These are phyloP conservation scores for Boletus semigastroideus DNA, from an alignment of 1,284 basidiomycete genomes.

Conservation along the genomic window DNA sequence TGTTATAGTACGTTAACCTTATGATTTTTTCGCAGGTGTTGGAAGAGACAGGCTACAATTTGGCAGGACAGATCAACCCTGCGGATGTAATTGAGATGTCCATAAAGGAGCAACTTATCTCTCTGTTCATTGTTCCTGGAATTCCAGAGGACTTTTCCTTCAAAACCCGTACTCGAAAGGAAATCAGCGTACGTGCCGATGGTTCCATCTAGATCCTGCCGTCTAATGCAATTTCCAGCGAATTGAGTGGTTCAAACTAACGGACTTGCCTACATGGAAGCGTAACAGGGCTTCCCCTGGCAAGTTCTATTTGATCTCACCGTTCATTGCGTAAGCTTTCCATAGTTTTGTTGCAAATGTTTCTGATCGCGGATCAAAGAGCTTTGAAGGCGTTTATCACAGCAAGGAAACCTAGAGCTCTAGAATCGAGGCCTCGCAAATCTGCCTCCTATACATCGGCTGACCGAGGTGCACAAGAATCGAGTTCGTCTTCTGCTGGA, in stretches of 20 bases:
- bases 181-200: slow-evolving; percentile 84
- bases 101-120: slow-evolving; percentile 88
- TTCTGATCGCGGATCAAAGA: slow-evolving; percentile 37
- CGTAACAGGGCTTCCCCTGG: slow-evolving; percentile 70
- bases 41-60: slow-evolving; percentile 93
- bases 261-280: slow-evolving; percentile 93
- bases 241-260: slow-evolving; percentile 94
- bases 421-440: slow-evolving; percentile 35
- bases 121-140: slow-evolving; percentile 88
- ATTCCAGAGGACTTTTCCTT: slow-evolving; percentile 91
- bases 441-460: slow-evolving; percentile 19
- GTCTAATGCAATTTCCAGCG: slow-evolving; percentile 52
- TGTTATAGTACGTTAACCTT: slow-evolving; percentile 3
- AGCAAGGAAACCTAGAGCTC: slow-evolving; percentile 46
- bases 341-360: slow-evolving; percentile 6
- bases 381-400: slow-evolving; percentile 66
- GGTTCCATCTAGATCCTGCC: not conserved
- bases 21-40: slow-evolving; percentile 58
- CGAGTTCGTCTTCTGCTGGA: slow-evolving; percentile 63
- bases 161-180: slow-evolving; percentile 93
- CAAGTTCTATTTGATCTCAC: slow-evolving; percentile 95
- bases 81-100: slow-evolving; percentile 82
- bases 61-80: slow-evolving; percentile 67
- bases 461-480: slow-evolving; percentile 48
- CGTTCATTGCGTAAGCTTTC: slow-evolving; percentile 82